Evolutionary conservation across 805 yeast species (phyloP).

Genomic region (Lachancea sp.): DNA sequence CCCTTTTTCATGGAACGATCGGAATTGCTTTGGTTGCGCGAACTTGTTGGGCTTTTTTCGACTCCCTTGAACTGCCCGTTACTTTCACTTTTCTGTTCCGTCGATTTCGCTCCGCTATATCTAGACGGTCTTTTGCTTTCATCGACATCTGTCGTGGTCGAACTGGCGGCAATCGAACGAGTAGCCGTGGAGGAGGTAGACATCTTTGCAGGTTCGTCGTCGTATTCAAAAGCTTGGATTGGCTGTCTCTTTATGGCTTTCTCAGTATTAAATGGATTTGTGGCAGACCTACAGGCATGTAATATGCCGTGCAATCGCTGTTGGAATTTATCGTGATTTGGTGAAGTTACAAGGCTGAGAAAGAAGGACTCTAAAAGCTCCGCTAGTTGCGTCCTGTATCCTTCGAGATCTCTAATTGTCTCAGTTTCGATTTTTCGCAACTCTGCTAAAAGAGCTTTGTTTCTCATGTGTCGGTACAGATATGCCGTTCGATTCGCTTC

Average conservation of each 20-base stretch:
- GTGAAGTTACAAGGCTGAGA: conserved; percentile 13
- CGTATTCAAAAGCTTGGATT: conserved; percentile 3
- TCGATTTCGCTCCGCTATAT: conserved; percentile 1
- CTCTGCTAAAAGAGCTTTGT: conserved; percentile 8
- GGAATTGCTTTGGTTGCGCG: background rate
- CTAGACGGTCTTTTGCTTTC: conserved; percentile 1
- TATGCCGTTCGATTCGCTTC: conserved; percentile 14
- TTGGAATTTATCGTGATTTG: conserved; percentile 6
- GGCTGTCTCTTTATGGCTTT: background rate
- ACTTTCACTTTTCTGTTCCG: background rate
- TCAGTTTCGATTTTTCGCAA: conserved; percentile 8
- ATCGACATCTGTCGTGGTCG: background rate
- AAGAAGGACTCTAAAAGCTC: conserved; percentile 13
- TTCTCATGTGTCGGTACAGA: conserved; percentile 14
- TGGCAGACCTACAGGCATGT: conserved; percentile 5
- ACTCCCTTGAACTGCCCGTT: background rate
- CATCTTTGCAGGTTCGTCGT: conserved; percentile 2
- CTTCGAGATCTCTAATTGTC: background rate
- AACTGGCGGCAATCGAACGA: background rate
- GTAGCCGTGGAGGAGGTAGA: background rate
- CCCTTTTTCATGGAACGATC: background rate
- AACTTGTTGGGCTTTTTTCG: background rate
- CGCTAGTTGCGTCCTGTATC: conserved; percentile 1
- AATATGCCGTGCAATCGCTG: conserved; percentile 2
- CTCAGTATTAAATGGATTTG: conserved; percentile 2